phyloP scores from a whole-genome alignment of 768 basidiomycete genomes.

The Pisolithus orientalis region DNA sequence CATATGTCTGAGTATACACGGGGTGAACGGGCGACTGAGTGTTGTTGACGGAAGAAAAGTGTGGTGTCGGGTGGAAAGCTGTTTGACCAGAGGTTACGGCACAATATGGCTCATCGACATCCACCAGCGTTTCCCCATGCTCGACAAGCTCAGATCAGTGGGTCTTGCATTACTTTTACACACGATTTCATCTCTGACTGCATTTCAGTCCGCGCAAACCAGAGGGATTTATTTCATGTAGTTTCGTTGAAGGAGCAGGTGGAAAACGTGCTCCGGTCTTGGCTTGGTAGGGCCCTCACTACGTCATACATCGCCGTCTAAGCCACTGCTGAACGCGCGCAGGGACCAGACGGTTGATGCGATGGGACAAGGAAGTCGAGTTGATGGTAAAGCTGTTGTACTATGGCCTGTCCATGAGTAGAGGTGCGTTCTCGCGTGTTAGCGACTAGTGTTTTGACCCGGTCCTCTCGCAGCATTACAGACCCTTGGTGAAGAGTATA shows the following conservation, averaged over 20 bases:
- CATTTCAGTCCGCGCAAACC: constrained; percentile 70
- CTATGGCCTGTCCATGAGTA: constrained; percentile 67
- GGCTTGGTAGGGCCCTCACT: constrained; percentile 52
- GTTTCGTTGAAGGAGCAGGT: constrained; percentile 68
- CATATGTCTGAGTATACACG: constrained; percentile 6
- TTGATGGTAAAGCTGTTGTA: constrained; percentile 62
- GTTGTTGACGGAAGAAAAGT: background rate
- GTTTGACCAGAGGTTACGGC: background rate
- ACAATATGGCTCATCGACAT: constrained; percentile 15
- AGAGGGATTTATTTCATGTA: constrained; percentile 76
- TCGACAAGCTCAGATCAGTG: constrained; percentile 84
- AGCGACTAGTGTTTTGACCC: background rate
- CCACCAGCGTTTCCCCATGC: constrained; percentile 60
- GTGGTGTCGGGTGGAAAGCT: constrained; percentile 1
- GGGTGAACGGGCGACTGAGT: background rate
- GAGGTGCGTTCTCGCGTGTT: constrained; percentile 41
- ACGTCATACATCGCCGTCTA: background rate
- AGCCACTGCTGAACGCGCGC: constrained; percentile 6
- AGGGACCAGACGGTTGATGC: constrained; percentile 77
- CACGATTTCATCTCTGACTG: constrained; percentile 3
- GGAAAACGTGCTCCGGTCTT: constrained; percentile 67
- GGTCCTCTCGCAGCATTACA: constrained; percentile 49
- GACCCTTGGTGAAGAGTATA: constrained; percentile 89
- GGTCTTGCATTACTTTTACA: constrained; percentile 23
- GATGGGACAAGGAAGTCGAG: constrained; percentile 80